Conservation (phyloP, 2,329 filamentous ascomycete genomes). For the Ceratocystiopsis sp. region DNA sequence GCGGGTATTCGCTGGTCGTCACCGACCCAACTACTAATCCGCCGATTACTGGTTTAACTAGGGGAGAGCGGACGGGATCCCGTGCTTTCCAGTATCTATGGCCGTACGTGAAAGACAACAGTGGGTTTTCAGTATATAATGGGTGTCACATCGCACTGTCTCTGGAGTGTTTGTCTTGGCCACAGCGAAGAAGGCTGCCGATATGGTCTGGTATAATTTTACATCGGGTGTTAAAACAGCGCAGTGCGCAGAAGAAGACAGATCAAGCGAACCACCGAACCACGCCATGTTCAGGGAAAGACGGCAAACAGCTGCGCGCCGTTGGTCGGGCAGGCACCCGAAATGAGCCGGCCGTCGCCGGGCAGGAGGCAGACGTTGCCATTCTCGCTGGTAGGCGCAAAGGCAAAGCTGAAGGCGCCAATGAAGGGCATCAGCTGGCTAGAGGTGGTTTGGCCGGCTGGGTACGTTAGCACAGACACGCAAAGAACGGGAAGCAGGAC, state of each 20-base stretch:
- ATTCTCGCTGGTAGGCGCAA: constrained; percentile 27
- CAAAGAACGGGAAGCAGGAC: neutral
- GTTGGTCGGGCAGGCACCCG: constrained; percentile 16
- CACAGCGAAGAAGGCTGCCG: too few species aligned
- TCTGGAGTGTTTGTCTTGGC: too few species aligned
- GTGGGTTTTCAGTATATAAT: too few species aligned
- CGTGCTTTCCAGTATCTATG: too few species aligned
- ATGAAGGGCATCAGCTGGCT: constrained; percentile 33
- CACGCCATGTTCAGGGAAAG: constrained; percentile 7
- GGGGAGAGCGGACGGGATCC: too few species aligned
- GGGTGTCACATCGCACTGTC: too few species aligned
- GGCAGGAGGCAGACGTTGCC: constrained; percentile 26
- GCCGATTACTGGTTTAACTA: too few species aligned
- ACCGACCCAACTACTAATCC: too few species aligned
- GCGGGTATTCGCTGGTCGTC: too few species aligned
- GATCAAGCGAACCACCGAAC: neutral
- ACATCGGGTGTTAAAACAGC: too few species aligned
- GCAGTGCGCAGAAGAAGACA: neutral
- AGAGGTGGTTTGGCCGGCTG: constrained; percentile 27
- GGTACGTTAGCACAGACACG: constrained; percentile 1
- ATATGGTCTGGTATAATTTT: too few species aligned
- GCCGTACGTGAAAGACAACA: too few species aligned
- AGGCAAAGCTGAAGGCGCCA: constrained; percentile 22
- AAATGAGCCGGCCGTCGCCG: constrained; percentile 15
- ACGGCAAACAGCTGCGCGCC: constrained; percentile 17